Base-by-base conservation (phyloP, 2,329 filamentous ascomycete species). In the Aspergillus versicolor region DNA sequence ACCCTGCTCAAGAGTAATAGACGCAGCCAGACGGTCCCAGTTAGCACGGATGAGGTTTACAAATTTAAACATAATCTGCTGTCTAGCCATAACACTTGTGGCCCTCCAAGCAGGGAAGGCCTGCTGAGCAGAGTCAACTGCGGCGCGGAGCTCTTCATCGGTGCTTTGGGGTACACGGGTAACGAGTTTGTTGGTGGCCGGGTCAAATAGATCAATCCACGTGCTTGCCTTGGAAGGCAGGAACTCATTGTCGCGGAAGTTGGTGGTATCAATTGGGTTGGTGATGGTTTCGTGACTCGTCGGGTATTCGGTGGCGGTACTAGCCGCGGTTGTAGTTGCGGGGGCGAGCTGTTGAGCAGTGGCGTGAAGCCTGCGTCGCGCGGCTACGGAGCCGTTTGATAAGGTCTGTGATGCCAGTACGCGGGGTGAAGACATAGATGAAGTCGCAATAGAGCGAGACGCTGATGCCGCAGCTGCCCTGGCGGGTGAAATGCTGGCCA, bases 21-120 rank as follows among this genome's bases (percentile, higher is more conserved):
- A 85, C 2, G 85, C 83, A 30, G 85, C 85, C 59, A 88, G 73
- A 55, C 85, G 78, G 69, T 88, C 84, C 84, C 84, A 87, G 74
- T 88, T 79, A 63, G 84, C 79, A 47, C 84, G 78, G 67, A 88
- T 87, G 72, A 88, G 70, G 30, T 75, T 79, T 30, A 84, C 82
- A 65, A 86, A 87, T 70, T 86, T 86, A 79, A 88, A 88, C 77
- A 88, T 83, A 67, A 88, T 82, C 74, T 86, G 84, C 73, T 88
- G 85, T 54, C 79, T 77, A 60, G 77, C 72, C 57, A 88, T 81
- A 67, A 88, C 75, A 67, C 82, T 85, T 17, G 82, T 86, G 41
- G 80, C 78, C 62, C 77, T 81, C 85, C 85, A 88, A 59, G 76
- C 75, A 34, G 82, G 82, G 74, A 88, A 88, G 2, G 85, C 85